Evolutionary conservation across 805 yeast species (phyloP), one percentile per base, ranked within the genome.

Genomic region (Sugiyamaella chiloensis): DNA sequence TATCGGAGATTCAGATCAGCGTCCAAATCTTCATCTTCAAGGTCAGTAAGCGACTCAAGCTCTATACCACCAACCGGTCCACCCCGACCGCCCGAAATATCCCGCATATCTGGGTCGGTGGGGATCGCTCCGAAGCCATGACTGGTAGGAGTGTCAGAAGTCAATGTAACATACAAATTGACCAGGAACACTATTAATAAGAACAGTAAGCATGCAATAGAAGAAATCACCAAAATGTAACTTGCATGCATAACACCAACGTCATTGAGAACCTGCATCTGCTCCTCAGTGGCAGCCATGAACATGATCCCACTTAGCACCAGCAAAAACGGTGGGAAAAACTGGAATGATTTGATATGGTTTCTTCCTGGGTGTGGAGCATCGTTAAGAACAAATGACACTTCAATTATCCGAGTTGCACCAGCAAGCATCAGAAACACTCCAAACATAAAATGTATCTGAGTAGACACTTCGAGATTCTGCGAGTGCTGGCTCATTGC

Each of bases 281-380:
- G 96, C 63, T 91, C 96, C 62, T 90, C 96, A 53, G 77, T 90
- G 19, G 98, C 98, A 23, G 87, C 80, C 96, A 90, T 90, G 63
- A 91, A 91, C 52, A 87, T 60, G 5, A 85, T 64, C 1, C 98
- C 98, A 1, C 91, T 70, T 53, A 86, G 78, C 2, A 88, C 77
- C 44, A 91, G 71, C 46, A 88, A 78, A 63, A 88, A 80, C 1
- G 96, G 85, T 1, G 98, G 83, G n/a, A 89, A 59, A 62, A 86
- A 86, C 67, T 91, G 98, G 71, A 89, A 88, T 1, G 90, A 74
- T 32, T 72, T 61, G 19, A 87, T 78, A 19, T 60, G 53, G 8
- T 46, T 43, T 12, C 52, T 46, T 6, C 44, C 44, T 6, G 42
- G 42, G 47, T 56, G 57, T n/a, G 60, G 55, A 4, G 42, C 50